phyloP scores from a whole-genome alignment of 2,329 filamentous ascomycete species.

The Fusarium anthophilum region DNA sequence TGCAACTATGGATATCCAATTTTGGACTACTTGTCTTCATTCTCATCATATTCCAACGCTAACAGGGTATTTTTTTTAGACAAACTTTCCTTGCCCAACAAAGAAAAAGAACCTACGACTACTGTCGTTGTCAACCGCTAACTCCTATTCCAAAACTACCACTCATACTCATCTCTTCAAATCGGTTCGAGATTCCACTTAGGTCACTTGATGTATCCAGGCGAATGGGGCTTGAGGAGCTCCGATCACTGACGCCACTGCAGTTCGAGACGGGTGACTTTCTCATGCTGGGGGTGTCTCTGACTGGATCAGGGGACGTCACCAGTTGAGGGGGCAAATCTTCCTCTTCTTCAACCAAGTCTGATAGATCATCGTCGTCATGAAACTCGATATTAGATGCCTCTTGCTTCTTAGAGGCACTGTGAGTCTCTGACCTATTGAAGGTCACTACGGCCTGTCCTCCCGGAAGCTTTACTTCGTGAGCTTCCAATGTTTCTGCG shows the following conservation, averaged over 20 bases:
- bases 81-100: neutral
- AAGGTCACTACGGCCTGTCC: constrained; percentile 54
- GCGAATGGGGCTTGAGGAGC: constrained; percentile 42
- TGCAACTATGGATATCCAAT: neutral
- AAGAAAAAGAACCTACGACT: neutral
- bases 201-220: constrained; percentile 44
- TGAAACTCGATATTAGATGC: neutral
- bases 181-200: constrained; percentile 40
- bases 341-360: constrained; percentile 45
- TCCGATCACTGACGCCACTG: constrained; percentile 24
- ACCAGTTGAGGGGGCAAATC: constrained; percentile 26
- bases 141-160: constrained; percentile 46
- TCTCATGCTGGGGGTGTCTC: neutral
- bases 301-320: constrained; percentile 3
- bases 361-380: constrained; percentile 41
- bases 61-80: constrained; percentile 30
- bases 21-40: neutral
- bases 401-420: constrained; percentile 13
- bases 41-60: neutral
- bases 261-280: constrained; percentile 26
- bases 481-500: constrained; percentile 76
- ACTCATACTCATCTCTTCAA: constrained; percentile 48
- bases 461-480: constrained; percentile 75
- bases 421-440: constrained; percentile 11
- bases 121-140: constrained; percentile 32